phyloP scores from a whole-genome alignment of 2,329 filamentous ascomycete species.

The Neonectria magnoliae region DNA sequence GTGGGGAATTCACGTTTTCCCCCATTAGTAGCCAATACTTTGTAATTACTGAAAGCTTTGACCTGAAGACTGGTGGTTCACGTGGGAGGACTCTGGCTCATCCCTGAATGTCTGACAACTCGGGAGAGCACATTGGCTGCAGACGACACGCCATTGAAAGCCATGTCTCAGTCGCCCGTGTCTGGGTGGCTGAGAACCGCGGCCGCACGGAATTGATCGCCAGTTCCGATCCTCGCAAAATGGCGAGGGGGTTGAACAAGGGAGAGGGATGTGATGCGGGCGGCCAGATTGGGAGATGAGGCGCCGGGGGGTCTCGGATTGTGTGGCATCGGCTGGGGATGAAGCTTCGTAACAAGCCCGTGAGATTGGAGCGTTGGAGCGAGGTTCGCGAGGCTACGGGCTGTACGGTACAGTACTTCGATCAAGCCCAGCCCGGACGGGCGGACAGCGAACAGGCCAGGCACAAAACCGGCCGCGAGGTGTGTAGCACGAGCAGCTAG shows the following conservation, averaged over 20 bases:
- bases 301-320: neutral
- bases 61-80: neutral
- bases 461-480: neutral
- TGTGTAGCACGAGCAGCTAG: slow-evolving; percentile 1
- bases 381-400: neutral
- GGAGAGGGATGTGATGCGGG: slow-evolving; percentile 2
- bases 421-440: neutral
- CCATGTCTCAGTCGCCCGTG: neutral
- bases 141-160: neutral
- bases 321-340: neutral
- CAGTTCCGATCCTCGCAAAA: slow-evolving; percentile 11
- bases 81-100: slow-evolving; percentile 2
- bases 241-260: neutral
- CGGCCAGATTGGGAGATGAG: slow-evolving; percentile 17
- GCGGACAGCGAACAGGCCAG: neutral
- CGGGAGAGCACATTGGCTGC: neutral
- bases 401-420: neutral
- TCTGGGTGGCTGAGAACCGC: neutral
- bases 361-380: neutral
- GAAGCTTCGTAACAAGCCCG: neutral
- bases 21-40: neutral
- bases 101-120: slow-evolving; percentile 19
- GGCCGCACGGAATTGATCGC: slow-evolving; percentile 17
- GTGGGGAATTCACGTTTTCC: neutral
- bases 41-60: neutral